These are phyloP conservation scores for Choricystis sp. DNA, from an alignment of 139 green algal species.

Conservation along the genomic window DNA sequence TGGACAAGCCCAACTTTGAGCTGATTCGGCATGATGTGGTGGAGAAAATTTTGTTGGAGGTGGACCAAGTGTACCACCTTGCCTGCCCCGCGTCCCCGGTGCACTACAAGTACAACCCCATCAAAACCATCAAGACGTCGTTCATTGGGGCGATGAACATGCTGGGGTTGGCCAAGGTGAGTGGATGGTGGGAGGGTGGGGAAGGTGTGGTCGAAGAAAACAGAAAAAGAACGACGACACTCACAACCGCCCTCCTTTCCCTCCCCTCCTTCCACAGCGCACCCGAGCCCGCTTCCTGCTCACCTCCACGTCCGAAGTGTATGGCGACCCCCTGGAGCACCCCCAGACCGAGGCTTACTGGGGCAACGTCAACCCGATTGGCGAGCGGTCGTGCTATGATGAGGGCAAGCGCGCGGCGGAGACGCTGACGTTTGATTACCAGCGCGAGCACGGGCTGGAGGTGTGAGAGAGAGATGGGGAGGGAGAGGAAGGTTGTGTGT, in stretches of 20 bases:
- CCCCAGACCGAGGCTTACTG: slow-evolving; percentile 96
- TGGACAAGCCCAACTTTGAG: slow-evolving; percentile 89
- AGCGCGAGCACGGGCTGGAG: slow-evolving; percentile 69
- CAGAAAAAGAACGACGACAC: too few relatives aligned
- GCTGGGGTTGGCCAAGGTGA: slow-evolving; percentile 96
- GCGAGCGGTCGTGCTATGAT: slow-evolving; percentile 94
- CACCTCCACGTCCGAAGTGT: slow-evolving; percentile 88
- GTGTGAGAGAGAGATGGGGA: slow-evolving; percentile 16
- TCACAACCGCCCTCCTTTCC: too few relatives aligned
- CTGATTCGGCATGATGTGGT: slow-evolving; percentile 94
- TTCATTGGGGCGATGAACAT: slow-evolving; percentile 99
- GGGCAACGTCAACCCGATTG: slow-evolving; percentile 98
- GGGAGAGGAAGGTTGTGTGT: too few relatives aligned
- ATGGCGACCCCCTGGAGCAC: slow-evolving; percentile 95
- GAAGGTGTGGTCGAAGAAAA: too few relatives aligned
- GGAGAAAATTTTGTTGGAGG: slow-evolving; percentile 87
- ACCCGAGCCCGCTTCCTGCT: slow-evolving; percentile 83
- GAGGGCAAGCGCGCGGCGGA: slow-evolving; percentile 97
- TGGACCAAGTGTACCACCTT: slow-evolving; percentile 97
- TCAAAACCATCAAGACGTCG: slow-evolving; percentile 97
- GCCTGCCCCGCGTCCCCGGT: slow-evolving; percentile 96
- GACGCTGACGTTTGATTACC: slow-evolving; percentile 92
- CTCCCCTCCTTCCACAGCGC: too few relatives aligned
- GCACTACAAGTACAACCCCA: slow-evolving; percentile 99
- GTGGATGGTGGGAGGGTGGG: too few relatives aligned